These are phyloP conservation scores for Aspergillus ibericus DNA, from an alignment of 2,329 filamentous ascomycete species.

Conservation along the genomic window DNA sequence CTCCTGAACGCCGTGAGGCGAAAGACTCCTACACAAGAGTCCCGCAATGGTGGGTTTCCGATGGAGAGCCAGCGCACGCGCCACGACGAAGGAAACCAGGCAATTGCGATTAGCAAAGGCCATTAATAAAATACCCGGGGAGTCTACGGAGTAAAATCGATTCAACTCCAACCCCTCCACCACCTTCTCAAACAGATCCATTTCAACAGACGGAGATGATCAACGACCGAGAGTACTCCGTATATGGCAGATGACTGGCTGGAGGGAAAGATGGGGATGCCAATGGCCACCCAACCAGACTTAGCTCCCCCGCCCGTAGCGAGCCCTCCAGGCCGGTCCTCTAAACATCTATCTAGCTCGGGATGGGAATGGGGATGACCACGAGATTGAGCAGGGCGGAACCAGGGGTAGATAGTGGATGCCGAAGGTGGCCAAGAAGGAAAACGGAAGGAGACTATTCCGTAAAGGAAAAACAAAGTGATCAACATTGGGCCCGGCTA, in stretches of 20 bases:
- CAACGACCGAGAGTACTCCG: not conserved
- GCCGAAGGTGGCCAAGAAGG: not conserved
- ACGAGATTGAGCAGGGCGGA: conserved; percentile 5
- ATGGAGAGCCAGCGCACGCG: not conserved
- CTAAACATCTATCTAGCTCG: no score
- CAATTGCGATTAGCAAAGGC: not conserved
- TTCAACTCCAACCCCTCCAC: not conserved
- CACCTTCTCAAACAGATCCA: not conserved
- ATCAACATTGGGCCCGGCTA: not conserved
- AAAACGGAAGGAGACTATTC: not conserved
- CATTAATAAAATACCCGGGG: not conserved
- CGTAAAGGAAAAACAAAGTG: not conserved
- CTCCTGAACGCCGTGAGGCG: no score
- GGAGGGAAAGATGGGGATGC: no score
- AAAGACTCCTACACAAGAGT: no score
- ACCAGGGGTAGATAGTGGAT: conserved; percentile 9
- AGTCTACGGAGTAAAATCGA: not conserved
- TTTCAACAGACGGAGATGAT: not conserved
- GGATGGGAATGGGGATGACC: not conserved
- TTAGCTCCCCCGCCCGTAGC: conserved; percentile 1
- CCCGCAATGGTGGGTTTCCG: not conserved
- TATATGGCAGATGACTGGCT: conserved; percentile 1
- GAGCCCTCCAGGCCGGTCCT: no score
- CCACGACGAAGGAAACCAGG: not conserved
- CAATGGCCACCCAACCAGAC: no score